Percentiles rank a stretch among this genome's conserved stretches.
Evolutionary conservation across 306 rosid species (phyloP).

Genomic region (Glycyrrhiza uralensis): DNA sequence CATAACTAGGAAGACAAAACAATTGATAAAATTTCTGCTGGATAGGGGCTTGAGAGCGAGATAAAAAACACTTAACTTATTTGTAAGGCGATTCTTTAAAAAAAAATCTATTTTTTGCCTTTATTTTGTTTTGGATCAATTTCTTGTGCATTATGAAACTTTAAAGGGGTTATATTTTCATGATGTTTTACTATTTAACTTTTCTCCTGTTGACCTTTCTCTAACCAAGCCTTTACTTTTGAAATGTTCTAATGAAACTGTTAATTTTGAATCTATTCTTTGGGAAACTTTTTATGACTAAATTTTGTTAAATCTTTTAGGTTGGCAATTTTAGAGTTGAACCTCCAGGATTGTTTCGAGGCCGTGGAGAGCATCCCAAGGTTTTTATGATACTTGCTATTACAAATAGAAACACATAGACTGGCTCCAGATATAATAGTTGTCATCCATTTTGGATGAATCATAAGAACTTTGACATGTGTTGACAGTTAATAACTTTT

Average conservation of each 20-base stretch:
- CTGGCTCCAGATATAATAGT: slow-evolving; percentile 18
- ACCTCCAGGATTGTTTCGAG: slow-evolving; percentile 96
- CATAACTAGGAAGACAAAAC: not conserved
- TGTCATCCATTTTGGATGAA: not conserved
- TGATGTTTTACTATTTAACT: not conserved
- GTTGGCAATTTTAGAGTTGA: slow-evolving; percentile 99
- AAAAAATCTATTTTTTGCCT: not conserved
- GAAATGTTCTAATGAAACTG: not conserved
- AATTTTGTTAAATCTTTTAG: slow-evolving; percentile 37
- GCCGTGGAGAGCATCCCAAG: slow-evolving; percentile 99
- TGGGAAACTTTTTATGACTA: slow-evolving; percentile 7
- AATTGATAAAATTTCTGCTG: not conserved
- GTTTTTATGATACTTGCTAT: slow-evolving; percentile 40
- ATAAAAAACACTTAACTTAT: not conserved
- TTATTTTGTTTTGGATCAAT: not conserved
- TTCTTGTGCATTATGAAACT: not conserved
- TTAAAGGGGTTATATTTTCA: not conserved
- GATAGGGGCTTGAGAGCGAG: not conserved
- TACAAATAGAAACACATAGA: not conserved
- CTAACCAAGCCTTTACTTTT: not conserved
- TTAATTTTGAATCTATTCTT: slow-evolving; percentile 7
- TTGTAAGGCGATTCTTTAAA: not conserved
- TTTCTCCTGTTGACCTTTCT: not conserved
- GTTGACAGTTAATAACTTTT: slow-evolving; percentile 7
- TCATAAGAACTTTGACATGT: not conserved